phyloP scores from a whole-genome alignment of 176 grass and related monocot genomes.

The Ensete glaucum region DNA sequence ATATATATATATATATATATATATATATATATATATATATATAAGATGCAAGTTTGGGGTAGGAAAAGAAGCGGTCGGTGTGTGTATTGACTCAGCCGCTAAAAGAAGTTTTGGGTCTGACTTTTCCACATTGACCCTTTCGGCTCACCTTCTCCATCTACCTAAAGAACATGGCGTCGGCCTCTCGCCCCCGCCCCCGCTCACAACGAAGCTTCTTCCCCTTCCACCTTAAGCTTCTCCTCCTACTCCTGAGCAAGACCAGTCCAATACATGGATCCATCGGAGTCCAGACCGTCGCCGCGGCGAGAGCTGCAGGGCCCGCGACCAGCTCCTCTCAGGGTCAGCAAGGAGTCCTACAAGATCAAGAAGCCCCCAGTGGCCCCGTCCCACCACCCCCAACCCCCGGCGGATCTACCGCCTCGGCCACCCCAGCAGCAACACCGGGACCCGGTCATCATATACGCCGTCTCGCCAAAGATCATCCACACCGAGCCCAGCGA shows the following conservation, averaged over 20 bases:
- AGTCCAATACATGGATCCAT: background rate
- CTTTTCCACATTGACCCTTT: background rate
- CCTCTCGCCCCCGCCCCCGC: too few relatives aligned
- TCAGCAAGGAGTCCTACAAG: conserved; percentile 64
- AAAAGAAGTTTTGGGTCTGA: too few relatives aligned
- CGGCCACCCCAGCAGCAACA: background rate
- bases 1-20: too few relatives aligned
- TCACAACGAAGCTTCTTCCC: too few relatives aligned
- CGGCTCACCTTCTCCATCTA: background rate
- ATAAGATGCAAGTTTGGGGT: too few relatives aligned
- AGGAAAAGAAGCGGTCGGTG: too few relatives aligned
- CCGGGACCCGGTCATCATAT: conserved; percentile 69
- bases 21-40: too few relatives aligned
- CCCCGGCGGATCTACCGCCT: background rate
- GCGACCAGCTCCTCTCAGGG: conserved; percentile 54
- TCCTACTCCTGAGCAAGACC: background rate
- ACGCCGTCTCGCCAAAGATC: conserved; percentile 85
- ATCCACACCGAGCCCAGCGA: conserved; percentile 75
- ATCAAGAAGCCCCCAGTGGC: conserved; percentile 55
- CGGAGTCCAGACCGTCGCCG: conserved; percentile 31
- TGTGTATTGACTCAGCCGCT: too few relatives aligned
- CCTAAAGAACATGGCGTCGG: background rate
- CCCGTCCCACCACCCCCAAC: conserved; percentile 20
- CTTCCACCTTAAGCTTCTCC: background rate
- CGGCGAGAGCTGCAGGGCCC: conserved; percentile 66